A percentile compares a stretch with the other conserved stretches of the same genome.
Evolutionary conservation across 2,329 filamentous ascomycete species (phyloP).

Genomic region (Colletotrichum falcatum): DNA sequence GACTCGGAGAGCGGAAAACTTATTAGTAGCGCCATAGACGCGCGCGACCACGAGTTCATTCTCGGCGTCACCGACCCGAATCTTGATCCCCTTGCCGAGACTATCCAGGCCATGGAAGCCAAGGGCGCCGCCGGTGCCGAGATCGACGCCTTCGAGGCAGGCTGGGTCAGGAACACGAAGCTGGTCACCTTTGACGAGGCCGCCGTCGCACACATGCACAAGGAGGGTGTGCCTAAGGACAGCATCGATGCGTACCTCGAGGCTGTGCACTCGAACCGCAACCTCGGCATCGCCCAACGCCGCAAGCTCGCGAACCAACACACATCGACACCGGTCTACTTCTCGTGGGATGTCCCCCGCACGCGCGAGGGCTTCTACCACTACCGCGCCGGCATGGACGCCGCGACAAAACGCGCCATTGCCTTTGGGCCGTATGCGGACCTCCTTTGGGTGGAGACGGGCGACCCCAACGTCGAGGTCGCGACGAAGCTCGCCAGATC

Average conservation of each 20-base stretch:
- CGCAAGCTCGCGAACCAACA: slow-evolving; percentile 77
- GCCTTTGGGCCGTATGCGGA: slow-evolving; percentile 94
- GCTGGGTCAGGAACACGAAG: slow-evolving; percentile 88
- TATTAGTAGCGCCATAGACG: slow-evolving; percentile 90
- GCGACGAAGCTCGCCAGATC: slow-evolving; percentile 80
- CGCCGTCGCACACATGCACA: slow-evolving; percentile 78
- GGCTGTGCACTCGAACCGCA: slow-evolving; percentile 71
- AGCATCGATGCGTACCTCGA: slow-evolving; percentile 76
- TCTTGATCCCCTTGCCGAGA: slow-evolving; percentile 86
- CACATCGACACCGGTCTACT: slow-evolving; percentile 77
- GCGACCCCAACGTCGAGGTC: slow-evolving; percentile 84
- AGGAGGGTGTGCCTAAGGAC: slow-evolving; percentile 72
- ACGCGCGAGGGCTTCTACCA: slow-evolving; percentile 96
- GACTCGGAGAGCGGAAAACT: slow-evolving; percentile 95
- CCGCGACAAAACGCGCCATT: slow-evolving; percentile 92
- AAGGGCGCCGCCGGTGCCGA: slow-evolving; percentile 81
- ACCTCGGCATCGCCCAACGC: slow-evolving; percentile 83
- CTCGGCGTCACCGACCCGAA: slow-evolving; percentile 82
- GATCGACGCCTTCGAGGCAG: slow-evolving; percentile 86
- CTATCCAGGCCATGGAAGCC: slow-evolving; percentile 89
- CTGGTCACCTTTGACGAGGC: slow-evolving; percentile 95
- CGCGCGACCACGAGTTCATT: slow-evolving; percentile 97
- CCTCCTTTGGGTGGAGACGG: slow-evolving; percentile 97
- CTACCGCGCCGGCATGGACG: slow-evolving; percentile 83
- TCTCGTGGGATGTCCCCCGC: slow-evolving; percentile 91